These are phyloP conservation scores for Salvia splendens DNA, from an alignment of 257 asterid genomes.

Conservation along the genomic window DNA sequence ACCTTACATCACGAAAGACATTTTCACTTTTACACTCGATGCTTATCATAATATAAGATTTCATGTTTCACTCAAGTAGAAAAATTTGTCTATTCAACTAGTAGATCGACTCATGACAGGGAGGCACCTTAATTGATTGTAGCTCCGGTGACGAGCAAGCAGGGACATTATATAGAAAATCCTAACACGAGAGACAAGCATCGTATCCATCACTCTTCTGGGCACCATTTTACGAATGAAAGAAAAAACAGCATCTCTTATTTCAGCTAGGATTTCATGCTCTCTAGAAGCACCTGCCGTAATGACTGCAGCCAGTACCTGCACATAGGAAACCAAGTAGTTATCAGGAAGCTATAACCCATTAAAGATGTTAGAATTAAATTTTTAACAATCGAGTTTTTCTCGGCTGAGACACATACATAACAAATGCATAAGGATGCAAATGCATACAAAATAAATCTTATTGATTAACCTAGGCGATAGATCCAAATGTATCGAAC, in stretches of 20 bases:
- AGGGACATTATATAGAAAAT: conserved; percentile 93
- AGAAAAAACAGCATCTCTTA: too few relatives aligned
- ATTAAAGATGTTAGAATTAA: conserved; percentile 17
- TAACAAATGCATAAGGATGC: too few relatives aligned
- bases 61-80: conserved; percentile 4
- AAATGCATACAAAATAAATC: too few relatives aligned
- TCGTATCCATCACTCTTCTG: too few relatives aligned
- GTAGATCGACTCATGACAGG: conserved; percentile 19
- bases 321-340: conserved; percentile 35
- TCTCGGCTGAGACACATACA: conserved; percentile 23
- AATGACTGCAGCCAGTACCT: conserved; percentile 99
- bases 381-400: conserved; percentile 7
- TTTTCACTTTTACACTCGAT: conserved; percentile 3
- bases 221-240: too few relatives aligned
- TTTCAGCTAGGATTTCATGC: too few relatives aligned
- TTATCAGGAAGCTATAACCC: too few relatives aligned
- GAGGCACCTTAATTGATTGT: conserved; percentile 90
- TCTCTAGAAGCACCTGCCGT: too few relatives aligned
- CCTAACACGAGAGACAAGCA: too few relatives aligned
- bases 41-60: too few relatives aligned
- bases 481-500: too few relatives aligned
- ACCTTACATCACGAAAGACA: conserved; percentile 33
- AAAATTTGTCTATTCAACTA: conserved; percentile 10
- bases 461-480: too few relatives aligned
- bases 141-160: conserved; percentile 99